A percentile compares a stretch with the other conserved stretches of the same genome.
Evolutionary conservation across 169 alveolate genomes (phyloP).

Genomic region (Perkinsus chesapeaki): DNA sequence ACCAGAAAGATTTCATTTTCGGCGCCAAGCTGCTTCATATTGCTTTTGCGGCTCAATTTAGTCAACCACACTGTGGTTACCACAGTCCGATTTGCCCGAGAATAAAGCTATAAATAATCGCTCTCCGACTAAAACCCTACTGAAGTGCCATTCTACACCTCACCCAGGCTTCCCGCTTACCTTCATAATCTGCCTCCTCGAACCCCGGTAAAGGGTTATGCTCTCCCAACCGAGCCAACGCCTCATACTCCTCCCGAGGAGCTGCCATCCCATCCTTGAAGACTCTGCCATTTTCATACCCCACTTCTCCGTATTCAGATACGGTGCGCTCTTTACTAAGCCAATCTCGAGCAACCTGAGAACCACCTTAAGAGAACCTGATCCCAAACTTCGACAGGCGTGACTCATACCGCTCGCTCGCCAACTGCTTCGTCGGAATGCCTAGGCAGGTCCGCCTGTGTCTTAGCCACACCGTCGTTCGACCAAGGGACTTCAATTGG

Average conservation of each 20-base stretch:
- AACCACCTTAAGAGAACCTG: slow-evolving; percentile 15
- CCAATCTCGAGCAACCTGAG: slow-evolving; percentile 22
- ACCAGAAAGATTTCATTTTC: too few species aligned
- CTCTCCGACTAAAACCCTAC: too few species aligned
- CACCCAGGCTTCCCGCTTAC: background rate
- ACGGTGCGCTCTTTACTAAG: slow-evolving; percentile 21
- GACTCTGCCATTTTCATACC: background rate
- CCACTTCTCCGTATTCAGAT: background rate
- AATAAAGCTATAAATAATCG: too few species aligned
- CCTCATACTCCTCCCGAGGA: background rate
- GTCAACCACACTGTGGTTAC: too few species aligned
- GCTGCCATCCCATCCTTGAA: background rate
- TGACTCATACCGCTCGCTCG: slow-evolving; percentile 34
- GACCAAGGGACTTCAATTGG: slow-evolving; percentile 53
- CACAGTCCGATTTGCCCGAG: too few species aligned
- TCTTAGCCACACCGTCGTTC: slow-evolving; percentile 28
- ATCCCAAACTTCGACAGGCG: slow-evolving; percentile 33
- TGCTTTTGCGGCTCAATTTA: too few species aligned
- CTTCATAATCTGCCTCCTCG: background rate
- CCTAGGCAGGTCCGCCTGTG: slow-evolving; percentile 28
- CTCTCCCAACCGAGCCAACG: background rate
- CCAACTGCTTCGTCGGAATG: slow-evolving; percentile 20
- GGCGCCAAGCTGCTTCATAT: too few species aligned
- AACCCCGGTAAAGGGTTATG: background rate
- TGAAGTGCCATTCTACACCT: too few species aligned